Percentiles rank a stretch among this genome's conserved stretches.
Conservation (phyloP, 2,329 filamentous ascomycete genomes). For the Orbilia blumenaviensis region DNA sequence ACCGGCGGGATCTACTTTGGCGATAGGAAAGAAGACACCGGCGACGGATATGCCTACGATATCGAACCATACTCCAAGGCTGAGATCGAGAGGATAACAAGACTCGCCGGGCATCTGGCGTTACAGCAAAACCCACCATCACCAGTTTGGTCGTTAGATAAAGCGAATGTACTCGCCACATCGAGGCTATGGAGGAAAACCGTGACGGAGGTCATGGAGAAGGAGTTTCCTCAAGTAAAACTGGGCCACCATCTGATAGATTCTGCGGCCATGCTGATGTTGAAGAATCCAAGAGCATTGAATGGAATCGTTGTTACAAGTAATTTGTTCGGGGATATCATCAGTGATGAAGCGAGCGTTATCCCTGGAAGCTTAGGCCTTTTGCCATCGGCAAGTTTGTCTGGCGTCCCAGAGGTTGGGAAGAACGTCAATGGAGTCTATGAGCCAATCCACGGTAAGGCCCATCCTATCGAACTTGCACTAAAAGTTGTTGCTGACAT, state of each 20-base stretch:
- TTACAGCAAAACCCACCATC: constrained; percentile 77
- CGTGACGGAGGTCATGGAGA: constrained; percentile 81
- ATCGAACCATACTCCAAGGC: constrained; percentile 83
- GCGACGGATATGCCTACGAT: constrained; percentile 78
- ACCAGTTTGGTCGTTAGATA: constrained; percentile 87
- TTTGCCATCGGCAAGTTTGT: constrained; percentile 85
- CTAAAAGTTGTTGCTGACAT: background rate
- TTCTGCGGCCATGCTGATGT: constrained; percentile 95
- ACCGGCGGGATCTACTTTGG: constrained; percentile 97
- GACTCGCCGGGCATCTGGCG: constrained; percentile 82
- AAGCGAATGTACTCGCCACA: constrained; percentile 95
- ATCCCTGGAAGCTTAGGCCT: constrained; percentile 91
- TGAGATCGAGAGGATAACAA: constrained; percentile 88
- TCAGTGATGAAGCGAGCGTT: constrained; percentile 92
- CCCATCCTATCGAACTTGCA: background rate
- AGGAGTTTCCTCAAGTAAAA: constrained; percentile 87
- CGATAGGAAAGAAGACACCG: constrained; percentile 77
- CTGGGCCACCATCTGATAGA: constrained; percentile 92
- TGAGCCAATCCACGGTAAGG: constrained; percentile 90
- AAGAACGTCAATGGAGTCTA: constrained; percentile 91
- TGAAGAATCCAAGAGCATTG: constrained; percentile 87
- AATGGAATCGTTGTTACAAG: constrained; percentile 93
- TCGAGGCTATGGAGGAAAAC: constrained; percentile 88
- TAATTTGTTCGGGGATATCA: constrained; percentile 96
- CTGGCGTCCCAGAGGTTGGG: constrained; percentile 85